Evolutionary conservation across 2,329 filamentous ascomycete genomes (phyloP).

Genomic region (Fusarium ramigenum): DNA sequence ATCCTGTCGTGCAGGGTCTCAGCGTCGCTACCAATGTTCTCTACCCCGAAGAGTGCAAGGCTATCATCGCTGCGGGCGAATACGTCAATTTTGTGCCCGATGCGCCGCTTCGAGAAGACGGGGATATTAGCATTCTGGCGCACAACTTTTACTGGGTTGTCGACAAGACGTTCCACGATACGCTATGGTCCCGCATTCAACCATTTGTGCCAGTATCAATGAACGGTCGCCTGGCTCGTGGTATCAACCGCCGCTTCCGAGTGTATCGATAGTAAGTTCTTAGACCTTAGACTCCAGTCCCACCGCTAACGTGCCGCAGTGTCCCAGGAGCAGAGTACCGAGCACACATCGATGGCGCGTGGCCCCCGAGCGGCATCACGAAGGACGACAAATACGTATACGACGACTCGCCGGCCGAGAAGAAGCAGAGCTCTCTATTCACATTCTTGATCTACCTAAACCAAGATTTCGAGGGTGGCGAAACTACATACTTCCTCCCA

Average conservation of each 20-base stretch:
- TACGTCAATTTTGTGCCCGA: conserved; percentile 73
- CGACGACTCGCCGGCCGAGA: conserved; percentile 67
- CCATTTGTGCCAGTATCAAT: conserved; percentile 65
- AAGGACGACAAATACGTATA: conserved; percentile 70
- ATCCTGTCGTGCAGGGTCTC: conserved; percentile 70
- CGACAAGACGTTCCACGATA: conserved; percentile 69
- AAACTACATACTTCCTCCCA: conserved; percentile 77
- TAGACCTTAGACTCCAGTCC: fast-evolving
- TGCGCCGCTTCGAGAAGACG: conserved; percentile 71
- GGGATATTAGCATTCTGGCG: conserved; percentile 71
- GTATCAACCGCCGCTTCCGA: conserved; percentile 75
- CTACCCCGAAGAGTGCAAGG: conserved; percentile 67
- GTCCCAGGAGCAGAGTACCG: conserved; percentile 78
- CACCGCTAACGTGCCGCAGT: not conserved
- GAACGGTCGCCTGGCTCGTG: conserved; percentile 65
- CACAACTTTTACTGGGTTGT: conserved; percentile 81
- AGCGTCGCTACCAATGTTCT: conserved; percentile 69
- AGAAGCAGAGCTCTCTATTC: conserved; percentile 73
- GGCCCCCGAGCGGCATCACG: conserved; percentile 74
- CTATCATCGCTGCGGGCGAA: conserved; percentile 74
- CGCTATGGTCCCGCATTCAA: conserved; percentile 69
- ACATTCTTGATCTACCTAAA: conserved; percentile 77
- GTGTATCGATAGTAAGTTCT: conserved; percentile 68
- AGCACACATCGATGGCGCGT: conserved; percentile 76
- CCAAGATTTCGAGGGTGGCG: conserved; percentile 76